These are phyloP conservation scores for Fusarium redolens DNA, from an alignment of 2,329 filamentous ascomycete species.

Conservation along the genomic window DNA sequence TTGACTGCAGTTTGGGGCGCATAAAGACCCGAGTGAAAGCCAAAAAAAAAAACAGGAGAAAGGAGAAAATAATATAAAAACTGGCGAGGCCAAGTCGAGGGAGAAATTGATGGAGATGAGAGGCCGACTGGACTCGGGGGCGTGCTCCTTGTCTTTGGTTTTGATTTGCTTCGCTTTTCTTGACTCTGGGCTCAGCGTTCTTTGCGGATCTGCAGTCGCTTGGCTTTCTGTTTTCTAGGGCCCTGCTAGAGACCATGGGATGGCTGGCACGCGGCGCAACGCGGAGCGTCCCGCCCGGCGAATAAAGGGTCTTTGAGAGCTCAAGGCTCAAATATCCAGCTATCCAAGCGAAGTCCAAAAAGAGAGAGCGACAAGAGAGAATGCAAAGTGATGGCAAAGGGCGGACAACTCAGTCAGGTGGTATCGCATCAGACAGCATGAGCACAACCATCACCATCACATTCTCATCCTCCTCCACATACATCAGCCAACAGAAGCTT, in stretches of 20 bases:
- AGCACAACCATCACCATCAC: slow-evolving; percentile 36
- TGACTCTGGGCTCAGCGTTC: slow-evolving; percentile 31
- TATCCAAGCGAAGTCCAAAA: slow-evolving; percentile 14
- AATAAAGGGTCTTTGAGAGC: slow-evolving; percentile 33
- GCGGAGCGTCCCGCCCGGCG: slow-evolving; percentile 39
- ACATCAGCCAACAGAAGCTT: slow-evolving; percentile 21
- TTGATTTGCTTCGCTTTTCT: slow-evolving; percentile 37
- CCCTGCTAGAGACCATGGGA: slow-evolving; percentile 31
- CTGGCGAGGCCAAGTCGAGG: slow-evolving; percentile 19
- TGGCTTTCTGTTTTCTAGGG: slow-evolving; percentile 29
- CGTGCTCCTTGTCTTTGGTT: slow-evolving; percentile 36
- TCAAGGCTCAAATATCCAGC: slow-evolving; percentile 22
- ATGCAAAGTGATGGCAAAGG: slow-evolving; percentile 28
- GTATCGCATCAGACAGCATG: slow-evolving; percentile 35
- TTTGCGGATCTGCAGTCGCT: slow-evolving; percentile 37
- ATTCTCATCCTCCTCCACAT: slow-evolving; percentile 26
- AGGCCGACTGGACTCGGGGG: slow-evolving; percentile 19
- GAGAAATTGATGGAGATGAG: slow-evolving; percentile 29
- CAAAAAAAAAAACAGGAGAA: not conserved
- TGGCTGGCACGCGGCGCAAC: slow-evolving; percentile 41
- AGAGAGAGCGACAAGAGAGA: slow-evolving; percentile 8
- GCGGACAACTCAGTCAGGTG: slow-evolving; percentile 34
- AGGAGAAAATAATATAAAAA: slow-evolving; percentile 11
- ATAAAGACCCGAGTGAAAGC: not conserved
- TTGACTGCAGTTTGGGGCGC: slow-evolving; percentile 9